These are phyloP conservation scores for Daldinia concentrica DNA, from an alignment of 495 filamentous ascomycete species.

Conservation along the genomic window DNA sequence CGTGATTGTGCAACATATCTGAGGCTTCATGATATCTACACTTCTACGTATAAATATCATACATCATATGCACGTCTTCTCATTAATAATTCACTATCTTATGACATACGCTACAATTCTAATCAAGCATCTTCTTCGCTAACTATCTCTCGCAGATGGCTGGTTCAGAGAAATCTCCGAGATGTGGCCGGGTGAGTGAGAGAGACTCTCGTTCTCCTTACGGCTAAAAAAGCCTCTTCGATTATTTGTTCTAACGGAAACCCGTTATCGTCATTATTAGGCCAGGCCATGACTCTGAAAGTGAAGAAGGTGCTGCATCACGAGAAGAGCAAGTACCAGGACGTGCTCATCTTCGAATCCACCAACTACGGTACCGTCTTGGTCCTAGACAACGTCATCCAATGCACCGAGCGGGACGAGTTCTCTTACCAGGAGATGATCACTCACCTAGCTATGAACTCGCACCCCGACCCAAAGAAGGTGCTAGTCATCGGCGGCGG, in stretches of 20 bases:
- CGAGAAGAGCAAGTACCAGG: constrained; percentile 99
- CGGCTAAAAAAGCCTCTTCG: not conserved
- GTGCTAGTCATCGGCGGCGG: constrained; percentile 98
- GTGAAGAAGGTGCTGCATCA: constrained; percentile 98
- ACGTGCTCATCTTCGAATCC: constrained; percentile 97
- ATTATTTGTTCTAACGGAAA: constrained; percentile 27
- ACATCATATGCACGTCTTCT: not conserved
- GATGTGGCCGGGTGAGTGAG: constrained; percentile 92
- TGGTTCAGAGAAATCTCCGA: constrained; percentile 98
- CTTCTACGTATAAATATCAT: not conserved
- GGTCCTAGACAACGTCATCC: constrained; percentile 99
- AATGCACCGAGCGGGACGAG: constrained; percentile 97
- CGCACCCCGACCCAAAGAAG: constrained; percentile 96
- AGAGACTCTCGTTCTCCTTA: too few species aligned
- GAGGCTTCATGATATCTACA: not conserved
- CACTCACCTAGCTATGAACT: constrained; percentile 97
- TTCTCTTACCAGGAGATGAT: constrained; percentile 99
- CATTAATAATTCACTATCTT: not conserved
- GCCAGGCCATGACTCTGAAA: constrained; percentile 98
- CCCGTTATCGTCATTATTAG: too few species aligned
- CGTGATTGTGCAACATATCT: constrained; percentile 2
- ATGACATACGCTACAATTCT: not conserved
- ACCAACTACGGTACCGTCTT: constrained; percentile 96
- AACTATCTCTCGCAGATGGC: constrained; percentile 72
- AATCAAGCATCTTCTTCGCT: constrained; percentile 5